Evolutionary conservation across 208 protist species (phyloP), one percentile per base, ranked within the genome.

Genomic region (Leishmania guyanensis): DNA sequence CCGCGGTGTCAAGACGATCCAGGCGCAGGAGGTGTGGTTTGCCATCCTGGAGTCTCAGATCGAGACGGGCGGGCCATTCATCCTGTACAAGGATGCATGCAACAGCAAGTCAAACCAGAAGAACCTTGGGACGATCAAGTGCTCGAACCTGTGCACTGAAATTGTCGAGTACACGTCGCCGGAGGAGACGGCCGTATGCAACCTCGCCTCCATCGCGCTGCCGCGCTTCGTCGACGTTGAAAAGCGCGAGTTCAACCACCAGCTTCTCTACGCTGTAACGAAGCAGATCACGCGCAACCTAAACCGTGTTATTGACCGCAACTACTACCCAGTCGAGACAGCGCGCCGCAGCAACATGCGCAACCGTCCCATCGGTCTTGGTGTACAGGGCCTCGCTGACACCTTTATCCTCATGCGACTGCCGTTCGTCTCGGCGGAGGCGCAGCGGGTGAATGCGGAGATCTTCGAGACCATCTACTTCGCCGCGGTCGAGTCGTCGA

Each of bases 381-480:
- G 99, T 68, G 98, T 99, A 48, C 99, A 99, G 88, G 99, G 99
- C 72, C 93, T 99, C 9, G 99, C 99, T 0, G 99, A 99, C 89
- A 90, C 97, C 39, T 99, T 99, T 86, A 95, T 99, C 73, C 71
- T 94, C 53, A 82, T 99, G 85, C 91, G 98, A 51, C 69, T 99
- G 48, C 98, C 99, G 16, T 99, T 99, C 76, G 98, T 98, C 17
- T 93, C 81, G 64, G 51, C 77, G 10, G 97, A 97, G 84, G 99
- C 99, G 3, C 89, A 91, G 74, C 76, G 80, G 33, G 84, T 99
- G 17, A 99, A 99, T 91, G 90, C 95, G 62, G 94, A 99, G 29
- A 99, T 99, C 86, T 99, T 99, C 81, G 99, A 99, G 89, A 99
- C 99, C 29, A 99, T 99, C 77, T 99, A 99, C 94, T 99, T 97